Base-by-base conservation (phyloP, 2,329 filamentous ascomycete genomes). In the Xylaria sp. region DNA sequence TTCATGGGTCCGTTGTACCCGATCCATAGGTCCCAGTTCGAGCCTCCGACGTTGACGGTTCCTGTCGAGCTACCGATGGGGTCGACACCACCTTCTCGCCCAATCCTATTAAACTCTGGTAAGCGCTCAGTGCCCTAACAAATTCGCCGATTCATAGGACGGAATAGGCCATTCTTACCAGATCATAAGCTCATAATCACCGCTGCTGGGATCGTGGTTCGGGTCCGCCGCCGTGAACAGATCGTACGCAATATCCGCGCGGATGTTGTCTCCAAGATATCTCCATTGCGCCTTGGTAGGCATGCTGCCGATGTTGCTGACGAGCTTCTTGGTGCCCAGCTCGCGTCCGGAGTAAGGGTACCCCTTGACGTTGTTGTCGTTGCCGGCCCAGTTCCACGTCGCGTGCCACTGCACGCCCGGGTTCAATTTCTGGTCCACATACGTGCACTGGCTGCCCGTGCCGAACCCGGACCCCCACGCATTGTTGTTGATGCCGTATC, bases 401-500 rank as follows among this genome's bases (percentile, higher is more conserved):
- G 67, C 9, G 31, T 70, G 64, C 70, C 70, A 72, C 33, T 59
- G 52, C 9, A 72, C 54, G 23, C 70, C 70, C n/a, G 67, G 64
- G 55, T 60, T 68, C 67, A 69, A 31, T 15, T 65, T 23, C 33
- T 48, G 59, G 62, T 70, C 67, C 23, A 72, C 59, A 20, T 72
- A 33, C 3, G 67, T 70, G 67, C 70, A 72, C 55, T 72, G 67
- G 62, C 65, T 72, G 18, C 70, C 70, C 7, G 25, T 61, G 2
- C 67, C 70, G 20, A 64, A 31, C 1, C 10, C 15, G 43, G 57
- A 15, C 0, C 70, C 70, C 70, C 70, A 72, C 2, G 67, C 67
- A 31, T 72, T 72, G 64, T 72, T 72, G 59, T 72, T 72, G n/a
- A 72, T 28, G 59, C 65, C 57, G 65, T 72, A 72, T 8, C 70